phyloP scores from a whole-genome alignment of 2,329 filamentous ascomycete species.

The Paecilomyces fulvus region DNA sequence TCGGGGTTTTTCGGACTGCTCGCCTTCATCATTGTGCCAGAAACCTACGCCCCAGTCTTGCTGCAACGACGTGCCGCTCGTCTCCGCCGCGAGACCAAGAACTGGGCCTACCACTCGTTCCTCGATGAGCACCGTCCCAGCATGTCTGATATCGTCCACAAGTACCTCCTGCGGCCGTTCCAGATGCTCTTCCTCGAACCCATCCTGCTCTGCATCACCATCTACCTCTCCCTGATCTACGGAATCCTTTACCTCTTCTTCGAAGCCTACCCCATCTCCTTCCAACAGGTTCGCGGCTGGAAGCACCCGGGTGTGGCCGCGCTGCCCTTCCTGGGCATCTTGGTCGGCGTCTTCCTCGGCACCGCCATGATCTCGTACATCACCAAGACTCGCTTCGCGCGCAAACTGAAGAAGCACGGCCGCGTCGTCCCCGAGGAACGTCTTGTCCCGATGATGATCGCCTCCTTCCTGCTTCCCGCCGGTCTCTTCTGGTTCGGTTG shows the following conservation, averaged over 20 bases:
- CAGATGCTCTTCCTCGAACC: constrained; percentile 39
- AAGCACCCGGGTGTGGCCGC: constrained; percentile 31
- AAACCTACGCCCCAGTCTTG: constrained; percentile 43
- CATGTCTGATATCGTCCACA: constrained; percentile 23
- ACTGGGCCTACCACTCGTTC: constrained; percentile 39
- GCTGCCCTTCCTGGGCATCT: constrained; percentile 39
- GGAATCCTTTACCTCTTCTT: constrained; percentile 23
- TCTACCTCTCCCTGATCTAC: constrained; percentile 31
- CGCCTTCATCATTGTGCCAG: constrained; percentile 40
- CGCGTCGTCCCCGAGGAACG: constrained; percentile 34
- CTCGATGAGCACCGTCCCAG: constrained; percentile 31
- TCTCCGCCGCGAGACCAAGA: constrained; percentile 40
- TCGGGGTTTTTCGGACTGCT: constrained; percentile 33
- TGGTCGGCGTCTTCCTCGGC: constrained; percentile 34
- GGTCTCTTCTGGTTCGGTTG: constrained; percentile 46
- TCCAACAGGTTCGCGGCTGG: constrained; percentile 36
- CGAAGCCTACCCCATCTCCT: constrained; percentile 29
- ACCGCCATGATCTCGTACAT: constrained; percentile 20
- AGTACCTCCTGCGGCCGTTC: constrained; percentile 34
- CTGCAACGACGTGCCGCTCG: constrained; percentile 41
- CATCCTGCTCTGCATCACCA: constrained; percentile 37
- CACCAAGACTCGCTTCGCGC: constrained; percentile 24
- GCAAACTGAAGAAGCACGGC: constrained; percentile 9
- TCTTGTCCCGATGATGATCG: constrained; percentile 40
- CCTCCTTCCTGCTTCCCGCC: constrained; percentile 33